These are phyloP conservation scores for Kappamyces sp. DNA, from an alignment of 192 early-diverging fungal genomes.

Conservation along the genomic window DNA sequence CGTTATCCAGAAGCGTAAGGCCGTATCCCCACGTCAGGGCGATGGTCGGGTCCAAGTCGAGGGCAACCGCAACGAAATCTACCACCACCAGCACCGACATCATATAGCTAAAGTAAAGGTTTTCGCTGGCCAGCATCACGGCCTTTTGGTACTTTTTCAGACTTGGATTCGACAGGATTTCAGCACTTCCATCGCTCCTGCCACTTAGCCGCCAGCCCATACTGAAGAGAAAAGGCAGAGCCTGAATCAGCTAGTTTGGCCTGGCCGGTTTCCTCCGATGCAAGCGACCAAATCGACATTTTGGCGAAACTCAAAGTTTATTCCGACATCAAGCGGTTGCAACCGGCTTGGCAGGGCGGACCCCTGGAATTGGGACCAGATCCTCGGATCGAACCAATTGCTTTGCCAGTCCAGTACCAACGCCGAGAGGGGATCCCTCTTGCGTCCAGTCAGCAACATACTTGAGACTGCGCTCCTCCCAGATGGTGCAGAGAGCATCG, in stretches of 20 bases:
- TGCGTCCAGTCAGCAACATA: slow-evolving; percentile 78
- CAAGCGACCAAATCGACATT: slow-evolving; percentile 9
- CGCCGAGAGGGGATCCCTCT: slow-evolving; percentile 82
- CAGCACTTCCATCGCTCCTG: no score
- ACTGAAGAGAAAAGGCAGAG: no score
- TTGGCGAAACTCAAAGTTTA: slow-evolving; percentile 5
- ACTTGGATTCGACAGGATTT: no score
- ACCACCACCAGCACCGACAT: not conserved
- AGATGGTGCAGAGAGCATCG: slow-evolving; percentile 75
- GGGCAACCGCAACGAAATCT: no score
- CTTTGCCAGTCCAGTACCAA: slow-evolving; percentile 47
- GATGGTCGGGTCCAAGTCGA: not conserved
- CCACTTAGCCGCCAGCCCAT: no score
- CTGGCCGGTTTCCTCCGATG: no score
- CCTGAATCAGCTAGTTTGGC: no score
- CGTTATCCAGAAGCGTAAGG: slow-evolving; percentile 21
- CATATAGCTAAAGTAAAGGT: not conserved
- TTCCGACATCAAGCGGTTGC: slow-evolving; percentile 4
- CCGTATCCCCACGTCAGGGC: slow-evolving; percentile 21
- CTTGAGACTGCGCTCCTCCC: slow-evolving; percentile 80
- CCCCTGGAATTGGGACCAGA: slow-evolving; percentile 1
- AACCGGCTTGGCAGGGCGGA: not conserved
- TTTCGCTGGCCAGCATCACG: no score
- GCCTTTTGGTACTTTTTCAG: no score
- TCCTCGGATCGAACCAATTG: slow-evolving; percentile 9